Evolutionary conservation across 1,284 basidiomycete species (phyloP).

Genomic region (Ustilago hordei): DNA sequence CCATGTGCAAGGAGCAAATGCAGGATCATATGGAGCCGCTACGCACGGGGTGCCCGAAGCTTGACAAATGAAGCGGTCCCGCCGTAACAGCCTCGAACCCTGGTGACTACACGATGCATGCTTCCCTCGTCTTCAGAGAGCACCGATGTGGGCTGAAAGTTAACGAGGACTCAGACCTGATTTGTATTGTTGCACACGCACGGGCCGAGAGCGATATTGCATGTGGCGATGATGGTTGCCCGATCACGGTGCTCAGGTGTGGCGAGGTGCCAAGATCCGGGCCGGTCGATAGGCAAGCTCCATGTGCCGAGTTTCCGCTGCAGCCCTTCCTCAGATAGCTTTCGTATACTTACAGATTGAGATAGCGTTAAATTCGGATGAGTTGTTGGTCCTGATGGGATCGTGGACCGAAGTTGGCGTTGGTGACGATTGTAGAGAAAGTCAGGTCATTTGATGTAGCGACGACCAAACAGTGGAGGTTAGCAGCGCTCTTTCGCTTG

Average conservation of each 20-base stretch:
- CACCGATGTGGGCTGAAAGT: neutral
- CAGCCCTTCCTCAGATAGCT: too few species aligned
- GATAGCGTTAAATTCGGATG: neutral
- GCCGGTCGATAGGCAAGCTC: neutral
- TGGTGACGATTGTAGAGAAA: neutral
- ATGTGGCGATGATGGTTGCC: neutral
- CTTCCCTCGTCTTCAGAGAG: neutral
- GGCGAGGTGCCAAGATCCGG: neutral
- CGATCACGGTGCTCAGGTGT: neutral
- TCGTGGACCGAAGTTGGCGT: neutral
- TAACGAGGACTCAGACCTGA: neutral
- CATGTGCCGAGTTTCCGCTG: neutral
- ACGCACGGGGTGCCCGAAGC: neutral
- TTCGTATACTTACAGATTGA: neutral
- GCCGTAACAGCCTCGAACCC: neutral
- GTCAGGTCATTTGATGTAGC: neutral
- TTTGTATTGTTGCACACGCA: neutral
- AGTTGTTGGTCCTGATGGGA: neutral
- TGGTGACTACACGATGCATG: neutral
- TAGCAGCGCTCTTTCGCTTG: neutral
- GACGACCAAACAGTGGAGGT: conserved; percentile 5
- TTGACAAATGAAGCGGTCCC: conserved; percentile 3
- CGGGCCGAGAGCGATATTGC: neutral
- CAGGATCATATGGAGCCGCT: neutral
- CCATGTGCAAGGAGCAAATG: neutral